These are phyloP conservation scores for Triticum aestivum DNA, from an alignment of 176 grass and related monocot species.

Conservation along the genomic window DNA sequence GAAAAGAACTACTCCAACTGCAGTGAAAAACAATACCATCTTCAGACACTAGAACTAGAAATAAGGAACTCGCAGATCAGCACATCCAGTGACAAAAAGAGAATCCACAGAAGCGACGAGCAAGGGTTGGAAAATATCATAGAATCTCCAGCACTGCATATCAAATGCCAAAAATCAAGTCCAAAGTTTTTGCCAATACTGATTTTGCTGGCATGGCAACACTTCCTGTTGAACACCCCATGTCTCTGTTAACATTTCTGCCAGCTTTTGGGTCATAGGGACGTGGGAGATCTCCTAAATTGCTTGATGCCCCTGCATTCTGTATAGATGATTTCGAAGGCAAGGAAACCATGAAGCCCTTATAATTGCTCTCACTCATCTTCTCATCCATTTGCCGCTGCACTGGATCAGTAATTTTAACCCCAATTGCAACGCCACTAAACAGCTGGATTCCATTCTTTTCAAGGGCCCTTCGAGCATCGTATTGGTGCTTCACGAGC, in stretches of 20 bases:
- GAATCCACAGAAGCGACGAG: neutral
- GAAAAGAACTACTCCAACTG: neutral
- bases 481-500: conserved; percentile 47
- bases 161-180: conserved; percentile 82
- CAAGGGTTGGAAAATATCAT: neutral
- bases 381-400: conserved; percentile 54
- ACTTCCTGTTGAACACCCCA: conserved; percentile 27
- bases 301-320: conserved; percentile 19
- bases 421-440: conserved; percentile 57
- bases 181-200: conserved; percentile 57
- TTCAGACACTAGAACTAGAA: neutral
- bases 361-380: conserved; percentile 33
- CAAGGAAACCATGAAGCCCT: conserved; percentile 61
- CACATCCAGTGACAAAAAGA: neutral
- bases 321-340: conserved; percentile 33
- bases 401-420: conserved; percentile 57
- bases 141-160: neutral
- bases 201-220: conserved; percentile 70
- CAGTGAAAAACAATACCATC: neutral
- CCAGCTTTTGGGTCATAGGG: too few relatives aligned
- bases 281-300: too few relatives aligned
- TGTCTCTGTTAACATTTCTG: conserved; percentile 20
- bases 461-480: conserved; percentile 67
- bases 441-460: conserved; percentile 65
- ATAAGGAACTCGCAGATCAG: neutral